Evolutionary conservation across 495 filamentous ascomycete genomes (phyloP).

Genomic region (Corynascus novoguineensis): DNA sequence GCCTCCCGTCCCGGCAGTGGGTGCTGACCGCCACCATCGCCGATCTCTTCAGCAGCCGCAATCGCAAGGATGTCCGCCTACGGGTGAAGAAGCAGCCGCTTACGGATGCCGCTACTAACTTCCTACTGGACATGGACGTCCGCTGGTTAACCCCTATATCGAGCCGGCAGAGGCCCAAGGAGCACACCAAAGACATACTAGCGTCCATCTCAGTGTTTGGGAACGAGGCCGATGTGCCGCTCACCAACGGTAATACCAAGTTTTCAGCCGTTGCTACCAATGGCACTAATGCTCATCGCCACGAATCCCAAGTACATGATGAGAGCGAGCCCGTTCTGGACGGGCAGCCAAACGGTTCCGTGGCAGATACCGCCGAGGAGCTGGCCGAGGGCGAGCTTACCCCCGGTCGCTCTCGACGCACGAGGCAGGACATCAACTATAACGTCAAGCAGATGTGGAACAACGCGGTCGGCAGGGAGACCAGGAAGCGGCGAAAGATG

Average conservation of each 20-base stretch:
- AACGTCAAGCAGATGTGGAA: slow-evolving; percentile 47
- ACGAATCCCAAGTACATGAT: slow-evolving; percentile 11
- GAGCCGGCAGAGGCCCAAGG: slow-evolving; percentile 16
- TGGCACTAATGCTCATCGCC: slow-evolving; percentile 18
- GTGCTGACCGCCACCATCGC: slow-evolving; percentile 35
- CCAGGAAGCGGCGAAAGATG: slow-evolving; percentile 37
- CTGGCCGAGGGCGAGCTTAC: slow-evolving; percentile 31
- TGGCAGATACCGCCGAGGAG: slow-evolving; percentile 16
- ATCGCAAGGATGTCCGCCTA: slow-evolving; percentile 34
- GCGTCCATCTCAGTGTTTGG: slow-evolving; percentile 29
- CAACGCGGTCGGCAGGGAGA: slow-evolving; percentile 42
- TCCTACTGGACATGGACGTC: slow-evolving; percentile 43
- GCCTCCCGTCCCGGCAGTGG: slow-evolving; percentile 32
- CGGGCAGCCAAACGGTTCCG: slow-evolving; percentile 11
- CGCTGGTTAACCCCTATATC: slow-evolving; percentile 38
- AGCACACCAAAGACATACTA: slow-evolving; percentile 26
- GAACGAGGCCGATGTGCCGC: slow-evolving; percentile 26
- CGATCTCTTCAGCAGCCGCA: slow-evolving; percentile 36
- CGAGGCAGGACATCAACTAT: slow-evolving; percentile 44
- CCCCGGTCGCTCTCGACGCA: slow-evolving; percentile 36
- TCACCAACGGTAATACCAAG: slow-evolving; percentile 26
- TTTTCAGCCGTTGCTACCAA: slow-evolving; percentile 19
- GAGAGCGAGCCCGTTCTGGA: slow-evolving; percentile 30
- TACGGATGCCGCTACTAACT: slow-evolving; percentile 29
- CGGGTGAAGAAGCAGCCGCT: slow-evolving; percentile 32